Evolutionary conservation across 495 filamentous ascomycete species (phyloP).

Genomic region (Astrothelium macrocarpum): DNA sequence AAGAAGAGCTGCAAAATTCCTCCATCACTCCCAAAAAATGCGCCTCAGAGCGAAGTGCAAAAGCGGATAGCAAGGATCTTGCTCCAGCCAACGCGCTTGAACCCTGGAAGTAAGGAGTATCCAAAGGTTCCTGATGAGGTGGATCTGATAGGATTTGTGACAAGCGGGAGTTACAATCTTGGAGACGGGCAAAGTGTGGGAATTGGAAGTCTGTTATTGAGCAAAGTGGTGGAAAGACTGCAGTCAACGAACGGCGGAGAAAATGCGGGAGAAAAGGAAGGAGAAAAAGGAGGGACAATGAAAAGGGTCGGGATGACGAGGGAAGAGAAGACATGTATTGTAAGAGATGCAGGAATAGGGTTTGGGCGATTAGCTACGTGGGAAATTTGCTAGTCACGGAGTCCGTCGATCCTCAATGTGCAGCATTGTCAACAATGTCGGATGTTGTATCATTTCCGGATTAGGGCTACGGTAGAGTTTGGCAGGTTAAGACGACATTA

Average conservation of each 20-base stretch:
- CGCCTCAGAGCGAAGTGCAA: conserved; percentile 13
- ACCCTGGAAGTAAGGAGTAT: conserved; percentile 42
- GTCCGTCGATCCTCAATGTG: conserved; percentile 18
- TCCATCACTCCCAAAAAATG: conserved; percentile 18
- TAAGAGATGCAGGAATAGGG: conserved; percentile 66
- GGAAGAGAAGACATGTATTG: conserved; percentile 57
- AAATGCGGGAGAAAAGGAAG: neutral
- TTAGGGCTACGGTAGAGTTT: too few relatives aligned
- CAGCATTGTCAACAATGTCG: too few relatives aligned
- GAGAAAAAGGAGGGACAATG: conserved; percentile 20
- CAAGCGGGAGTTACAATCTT: conserved; percentile 74
- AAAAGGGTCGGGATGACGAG: conserved; percentile 20
- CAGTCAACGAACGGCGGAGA: neutral
- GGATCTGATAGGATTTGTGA: conserved; percentile 87
- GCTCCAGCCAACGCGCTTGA: conserved; percentile 23
- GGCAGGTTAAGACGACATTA: too few relatives aligned
- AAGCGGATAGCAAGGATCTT: conserved; percentile 32
- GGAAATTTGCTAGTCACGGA: conserved; percentile 41
- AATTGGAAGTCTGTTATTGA: conserved; percentile 59
- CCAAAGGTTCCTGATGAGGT: conserved; percentile 59
- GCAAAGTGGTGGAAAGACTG: conserved; percentile 39
- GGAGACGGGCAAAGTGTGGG: conserved; percentile 66
- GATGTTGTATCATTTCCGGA: too few relatives aligned
- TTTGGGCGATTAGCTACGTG: conserved; percentile 72
- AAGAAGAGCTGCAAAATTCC: conserved; percentile 9